These are phyloP conservation scores for thale cress (Arabidopsis thaliana) DNA, from an alignment of 345 rosid species.

Conservation along the genomic window DNA sequence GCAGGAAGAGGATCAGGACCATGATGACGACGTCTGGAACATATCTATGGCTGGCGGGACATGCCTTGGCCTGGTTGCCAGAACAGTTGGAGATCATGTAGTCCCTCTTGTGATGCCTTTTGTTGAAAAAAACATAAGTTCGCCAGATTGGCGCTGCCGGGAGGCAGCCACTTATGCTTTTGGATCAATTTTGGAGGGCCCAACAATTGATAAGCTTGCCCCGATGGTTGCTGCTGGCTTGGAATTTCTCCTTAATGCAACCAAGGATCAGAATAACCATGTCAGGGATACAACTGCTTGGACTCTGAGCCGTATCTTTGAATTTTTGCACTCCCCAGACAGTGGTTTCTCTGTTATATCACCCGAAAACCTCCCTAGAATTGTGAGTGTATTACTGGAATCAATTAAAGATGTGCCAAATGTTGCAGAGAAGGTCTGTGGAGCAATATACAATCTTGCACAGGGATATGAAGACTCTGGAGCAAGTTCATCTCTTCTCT, in stretches of 20 bases:
- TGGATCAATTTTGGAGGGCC: slow-evolving; percentile 96
- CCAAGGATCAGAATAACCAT: slow-evolving; percentile 82
- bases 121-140: slow-evolving; percentile 75
- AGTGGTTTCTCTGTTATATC: slow-evolving; percentile 72
- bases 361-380: slow-evolving; percentile 62
- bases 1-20: slow-evolving; percentile 97
- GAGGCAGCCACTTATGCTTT: slow-evolving; percentile 97
- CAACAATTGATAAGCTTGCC: slow-evolving; percentile 69
- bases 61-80: slow-evolving; percentile 89
- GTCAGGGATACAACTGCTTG: slow-evolving; percentile 96
- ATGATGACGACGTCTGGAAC: slow-evolving; percentile 87
- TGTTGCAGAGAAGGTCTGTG: slow-evolving; percentile 93
- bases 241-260: slow-evolving; percentile 77
- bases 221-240: slow-evolving; percentile 83
- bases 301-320: slow-evolving; percentile 91
- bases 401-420: slow-evolving; percentile 79
- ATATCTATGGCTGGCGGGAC: slow-evolving; percentile 98
- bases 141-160: slow-evolving; percentile 78
- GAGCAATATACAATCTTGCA: slow-evolving; percentile 91
- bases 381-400: slow-evolving; percentile 69
- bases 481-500: slow-evolving; percentile 63
- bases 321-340: slow-evolving; percentile 81
- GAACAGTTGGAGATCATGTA: slow-evolving; percentile 89
- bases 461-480: slow-evolving; percentile 91
- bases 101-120: slow-evolving; percentile 95